These are phyloP conservation scores for Termitomyces sp. DNA, from an alignment of 1,284 basidiomycete species.

Conservation along the genomic window DNA sequence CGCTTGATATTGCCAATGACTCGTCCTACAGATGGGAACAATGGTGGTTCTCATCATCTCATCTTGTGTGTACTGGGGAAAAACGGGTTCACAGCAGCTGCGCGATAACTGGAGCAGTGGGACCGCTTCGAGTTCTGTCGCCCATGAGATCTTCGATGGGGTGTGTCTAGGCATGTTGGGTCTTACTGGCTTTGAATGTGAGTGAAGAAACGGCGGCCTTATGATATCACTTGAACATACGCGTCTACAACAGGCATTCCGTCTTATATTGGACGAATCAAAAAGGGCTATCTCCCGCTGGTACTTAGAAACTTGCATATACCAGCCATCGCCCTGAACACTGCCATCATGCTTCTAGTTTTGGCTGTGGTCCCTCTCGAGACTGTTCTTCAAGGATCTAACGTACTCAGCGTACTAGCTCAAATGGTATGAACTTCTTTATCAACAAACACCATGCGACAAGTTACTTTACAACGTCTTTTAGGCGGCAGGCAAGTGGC, in stretches of 20 bases:
- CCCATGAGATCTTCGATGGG: constrained; percentile 53
- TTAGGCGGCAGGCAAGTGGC: constrained; percentile 52
- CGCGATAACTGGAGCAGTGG: constrained; percentile 50
- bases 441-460: not conserved
- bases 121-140: constrained; percentile 26
- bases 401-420: constrained; percentile 58
- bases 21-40: constrained; percentile 37
- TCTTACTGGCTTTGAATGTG: constrained; percentile 66
- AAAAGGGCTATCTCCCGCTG: constrained; percentile 44
- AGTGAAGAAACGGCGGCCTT: constrained; percentile 16
- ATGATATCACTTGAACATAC: not conserved
- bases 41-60: constrained; percentile 51
- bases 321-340: constrained; percentile 50
- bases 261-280: constrained; percentile 58
- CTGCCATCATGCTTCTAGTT: constrained; percentile 50
- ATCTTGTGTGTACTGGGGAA: constrained; percentile 46
- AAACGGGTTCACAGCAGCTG: constrained; percentile 42
- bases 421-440: constrained; percentile 33
- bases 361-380: constrained; percentile 52
- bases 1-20: constrained; percentile 6
- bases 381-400: constrained; percentile 42
- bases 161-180: constrained; percentile 66
- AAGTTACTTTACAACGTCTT: not conserved
- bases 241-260: constrained; percentile 43
- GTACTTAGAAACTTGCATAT: constrained; percentile 64